Base-by-base conservation (phyloP, 441 rosid species). In the Syzygium malaccense region DNA sequence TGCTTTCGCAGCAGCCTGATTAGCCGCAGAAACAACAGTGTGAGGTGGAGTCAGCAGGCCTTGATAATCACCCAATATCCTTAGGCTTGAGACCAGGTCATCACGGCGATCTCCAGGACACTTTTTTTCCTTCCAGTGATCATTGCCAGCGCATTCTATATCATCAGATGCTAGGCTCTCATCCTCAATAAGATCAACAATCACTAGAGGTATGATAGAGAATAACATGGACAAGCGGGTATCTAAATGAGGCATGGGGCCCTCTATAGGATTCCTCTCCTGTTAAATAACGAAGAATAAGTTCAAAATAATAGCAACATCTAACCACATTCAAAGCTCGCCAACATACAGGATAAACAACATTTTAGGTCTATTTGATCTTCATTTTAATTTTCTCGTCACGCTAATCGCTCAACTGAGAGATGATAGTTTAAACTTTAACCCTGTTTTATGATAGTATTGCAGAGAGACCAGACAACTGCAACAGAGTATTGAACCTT, bases 191-290 rank as follows among this genome's bases (percentile, higher is more conserved):
- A 95, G 94, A 91, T 93, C 94, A 56, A 94, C 94, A 87, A 94
- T 88, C 88, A 94, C 96, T 86, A 95, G 96, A 90, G 95, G 93
- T 66, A 91, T 93, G 91, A 95, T 92, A 87, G 96, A 94, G 45
- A 95, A 88, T 90, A 95, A 89, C 96, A 95, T 92, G 93, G 95
- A 92, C 86, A 95, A 91, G 92, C 96, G 95, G 86, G 96, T 93
- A 90, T 95, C 98, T 88, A 95, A 91, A 85, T 93, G 94, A 87
- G 98, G 98, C 89, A 94, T 91, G 86, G 98, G 98, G 60, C 96
- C 98, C 91, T 95, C 98, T 88, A 94, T 95, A 78, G 96, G 96
- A 92, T 95, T 95, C 90, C 95, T 93, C 92, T 95, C 98, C 98
- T 95, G 90, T 80, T 86, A 86, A 45, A 84, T 56, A 89, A 89